Evolutionary conservation across 495 filamentous ascomycete genomes (phyloP), one percentile per base, ranked within the genome.

Genomic region (Lasiosphaeria hispida): DNA sequence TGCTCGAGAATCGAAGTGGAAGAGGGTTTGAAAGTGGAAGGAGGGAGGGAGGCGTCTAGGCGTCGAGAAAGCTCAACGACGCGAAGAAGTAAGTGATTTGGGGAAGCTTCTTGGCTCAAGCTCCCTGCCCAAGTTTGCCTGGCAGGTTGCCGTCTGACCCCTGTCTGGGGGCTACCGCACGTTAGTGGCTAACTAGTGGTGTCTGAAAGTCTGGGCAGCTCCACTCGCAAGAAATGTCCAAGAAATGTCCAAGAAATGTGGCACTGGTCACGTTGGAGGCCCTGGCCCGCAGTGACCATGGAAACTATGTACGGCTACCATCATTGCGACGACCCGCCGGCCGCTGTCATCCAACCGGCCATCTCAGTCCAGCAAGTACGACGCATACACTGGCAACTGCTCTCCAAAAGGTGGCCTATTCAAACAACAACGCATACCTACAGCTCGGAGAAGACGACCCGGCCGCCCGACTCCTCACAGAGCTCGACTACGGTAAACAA

Each of bases 241-340:
- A 30, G 23, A 30, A 30, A 30, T 30, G 23, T 30, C 19, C 42
- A 55, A 39, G 41, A 55, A 48, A 30, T 52, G 53, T 55, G 53
- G 53, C 52, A 55, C 53, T 11, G 53, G 53, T 55, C 53, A 55
- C 53, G 53, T 47, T 55, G 53, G 33, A n/a, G 42, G 10, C 15
- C 11, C 23, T 30, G 23, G 23, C 23, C 2, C 23, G 23, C 23
- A 30, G 2, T 5, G 23, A 30, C 23, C 23, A 30, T n/a, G n/a
- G n/a, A n/a, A n/a, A n/a, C n/a, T n/a, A 30, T 2, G 2, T 30
- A 5, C 23, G 23, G 5, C 23, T 30, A 30, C 23, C 23, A 30
- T 30, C 23, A 30, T 5, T 30, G 23, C 23, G 5, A 30, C 23
- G 23, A 30, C 23, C 23, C 23, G 23, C 23, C 5, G 23, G 23